These are phyloP conservation scores for Pelargonium myrrhifolium DNA, from an alignment of 441 rosid species.

Conservation along the genomic window DNA sequence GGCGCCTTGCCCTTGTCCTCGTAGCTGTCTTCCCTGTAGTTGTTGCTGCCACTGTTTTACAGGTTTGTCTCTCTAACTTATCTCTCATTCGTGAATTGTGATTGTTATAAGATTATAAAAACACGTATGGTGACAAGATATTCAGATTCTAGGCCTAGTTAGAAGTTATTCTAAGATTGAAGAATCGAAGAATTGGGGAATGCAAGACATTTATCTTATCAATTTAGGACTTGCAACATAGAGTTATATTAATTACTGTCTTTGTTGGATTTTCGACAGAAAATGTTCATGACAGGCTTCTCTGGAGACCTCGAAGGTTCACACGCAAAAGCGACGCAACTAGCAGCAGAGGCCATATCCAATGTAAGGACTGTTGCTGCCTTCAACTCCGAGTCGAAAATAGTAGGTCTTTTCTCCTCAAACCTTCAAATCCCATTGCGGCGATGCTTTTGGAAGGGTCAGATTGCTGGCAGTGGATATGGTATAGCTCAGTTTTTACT, in stretches of 20 bases:
- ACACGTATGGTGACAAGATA: too few relatives aligned
- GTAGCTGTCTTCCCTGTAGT: slow-evolving; percentile 93
- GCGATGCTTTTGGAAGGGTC: slow-evolving; percentile 98
- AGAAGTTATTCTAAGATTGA: too few relatives aligned
- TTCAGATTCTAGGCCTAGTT: too few relatives aligned
- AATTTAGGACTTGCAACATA: too few relatives aligned
- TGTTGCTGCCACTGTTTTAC: slow-evolving; percentile 95
- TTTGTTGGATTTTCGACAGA: slow-evolving; percentile 39
- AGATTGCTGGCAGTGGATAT: slow-evolving; percentile 92
- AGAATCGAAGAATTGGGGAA: too few relatives aligned
- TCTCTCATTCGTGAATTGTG: slow-evolving; percentile 5
- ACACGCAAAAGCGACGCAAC: slow-evolving; percentile 89
- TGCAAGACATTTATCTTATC: too few relatives aligned
- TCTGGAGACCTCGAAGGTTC: slow-evolving; percentile 94
- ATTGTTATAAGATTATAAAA: too few relatives aligned
- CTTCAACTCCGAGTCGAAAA: slow-evolving; percentile 85
- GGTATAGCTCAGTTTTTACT: slow-evolving; percentile 93
- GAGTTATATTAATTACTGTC: not conserved
- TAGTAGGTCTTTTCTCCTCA: slow-evolving; percentile 70
- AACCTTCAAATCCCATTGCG: slow-evolving; percentile 72
- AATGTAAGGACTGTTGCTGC: slow-evolving; percentile 96
- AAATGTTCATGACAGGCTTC: slow-evolving; percentile 99
- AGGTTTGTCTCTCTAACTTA: slow-evolving; percentile 43
- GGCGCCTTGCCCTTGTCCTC: slow-evolving; percentile 99
- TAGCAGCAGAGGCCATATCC: slow-evolving; percentile 96